Base-by-base conservation (phyloP, 345 rosid species). In the Clausena lansium region DNA sequence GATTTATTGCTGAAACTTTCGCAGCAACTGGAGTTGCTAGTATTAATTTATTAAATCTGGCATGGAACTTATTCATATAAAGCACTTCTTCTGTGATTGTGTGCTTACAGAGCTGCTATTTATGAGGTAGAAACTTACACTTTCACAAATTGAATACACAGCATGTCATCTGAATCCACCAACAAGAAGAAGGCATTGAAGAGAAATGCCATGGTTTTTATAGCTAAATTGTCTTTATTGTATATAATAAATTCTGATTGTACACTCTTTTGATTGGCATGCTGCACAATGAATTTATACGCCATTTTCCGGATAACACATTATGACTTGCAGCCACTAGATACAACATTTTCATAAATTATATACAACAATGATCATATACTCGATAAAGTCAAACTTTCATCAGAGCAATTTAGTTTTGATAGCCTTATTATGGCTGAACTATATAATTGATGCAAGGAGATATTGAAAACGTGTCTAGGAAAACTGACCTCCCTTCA, bases 401-500 rank as follows among this genome's bases (percentile, higher is more conserved):
- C 28, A 61, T 4, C 2, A 4, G 64, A 14, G 47, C n/a, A 19
- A 70, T 7, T 47, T 50, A 17, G 24, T 67, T n/a, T 55, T 19
- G 11, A 6, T 28, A 54, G 47, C 10, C 47, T 47, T 30, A 7
- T 71, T 20, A 61, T 3, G 39, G 55, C 35, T 55, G n/a, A 71
- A 3, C 28, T 38, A 39, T 67, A n/a, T n/a, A 13, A 6, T 10
- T 11, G 6, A 38, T 1, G 30, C 28, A n/a, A 15, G 10, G 5
- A 39, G 50, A 25, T 41, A 13, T 10, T 11, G 50, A 10, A 45
- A 45, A 45, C 50, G 52, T 45, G 64, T 25, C 19, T 32, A 62
- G 70, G 52, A 41, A 39, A 24, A 59, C 65, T 24, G 66, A 65
- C 58, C 72, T 64, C 32, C 32, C 30, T 54, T 91, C 84, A 87